A percentile compares a stretch with the other conserved stretches of the same genome.
Conservation (phyloP, 257 asterid genomes). For the Coffea eugenioides region DNA sequence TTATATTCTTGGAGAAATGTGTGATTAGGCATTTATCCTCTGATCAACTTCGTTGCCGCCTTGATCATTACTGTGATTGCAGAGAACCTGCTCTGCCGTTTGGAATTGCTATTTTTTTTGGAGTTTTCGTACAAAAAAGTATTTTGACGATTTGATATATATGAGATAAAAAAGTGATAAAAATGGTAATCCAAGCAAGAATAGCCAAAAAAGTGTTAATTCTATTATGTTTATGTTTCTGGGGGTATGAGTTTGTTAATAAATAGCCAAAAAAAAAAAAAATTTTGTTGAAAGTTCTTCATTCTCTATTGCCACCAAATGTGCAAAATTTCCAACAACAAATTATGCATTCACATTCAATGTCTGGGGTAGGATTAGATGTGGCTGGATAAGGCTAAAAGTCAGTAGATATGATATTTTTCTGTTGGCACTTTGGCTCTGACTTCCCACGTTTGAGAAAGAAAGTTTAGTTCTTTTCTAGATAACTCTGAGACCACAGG, state of each 20-base stretch:
- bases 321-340: background rate
- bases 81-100: no score
- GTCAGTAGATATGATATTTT: background rate
- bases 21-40: no score
- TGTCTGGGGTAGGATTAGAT: background rate
- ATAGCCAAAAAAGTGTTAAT: no score
- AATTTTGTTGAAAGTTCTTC: background rate
- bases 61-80: no score
- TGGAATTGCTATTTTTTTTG: no score
- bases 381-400: background rate
- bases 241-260: background rate
- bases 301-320: background rate
- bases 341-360: background rate
- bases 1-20: no score
- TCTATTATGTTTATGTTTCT: no score
- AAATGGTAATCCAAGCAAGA: no score
- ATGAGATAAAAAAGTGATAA: no score
- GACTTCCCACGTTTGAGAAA: background rate
- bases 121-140: no score
- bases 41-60: no score
- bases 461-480: background rate
- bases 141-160: no score
- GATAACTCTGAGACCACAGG: background rate
- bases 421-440: background rate
- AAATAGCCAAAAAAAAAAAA: background rate